A percentile compares a stretch with the other conserved stretches of the same genome.
Evolutionary conservation across 306 rosid species (phyloP).

Genomic region (Cicer bijugum): DNA sequence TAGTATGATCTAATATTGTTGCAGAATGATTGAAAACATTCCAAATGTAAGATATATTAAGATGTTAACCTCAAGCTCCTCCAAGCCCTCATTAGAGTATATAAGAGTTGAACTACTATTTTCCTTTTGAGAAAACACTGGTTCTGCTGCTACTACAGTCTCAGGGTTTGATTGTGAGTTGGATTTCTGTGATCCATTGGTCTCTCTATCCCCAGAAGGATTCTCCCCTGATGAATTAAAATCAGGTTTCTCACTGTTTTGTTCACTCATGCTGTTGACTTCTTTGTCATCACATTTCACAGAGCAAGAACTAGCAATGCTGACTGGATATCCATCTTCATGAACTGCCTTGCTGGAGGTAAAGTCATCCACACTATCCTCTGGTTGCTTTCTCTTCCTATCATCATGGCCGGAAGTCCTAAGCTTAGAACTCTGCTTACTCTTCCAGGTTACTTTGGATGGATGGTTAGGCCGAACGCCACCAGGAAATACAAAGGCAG

Average conservation of each 20-base stretch:
- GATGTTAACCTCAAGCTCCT: conserved; percentile 86
- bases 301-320: conserved; percentile 53
- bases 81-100: conserved; percentile 56
- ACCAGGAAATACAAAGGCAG: conserved; percentile 79
- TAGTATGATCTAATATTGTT: background rate
- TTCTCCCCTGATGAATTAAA: conserved; percentile 51
- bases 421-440: too few relatives aligned
- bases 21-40: conserved; percentile 29
- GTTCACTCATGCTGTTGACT: conserved; percentile 46
- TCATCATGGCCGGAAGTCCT: too few relatives aligned
- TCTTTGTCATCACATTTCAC: conserved; percentile 46
- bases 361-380: too few relatives aligned
- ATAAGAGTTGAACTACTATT: conserved; percentile 49
- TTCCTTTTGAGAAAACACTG: conserved; percentile 47
- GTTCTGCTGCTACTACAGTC: conserved; percentile 43
- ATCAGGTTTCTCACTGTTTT: conserved; percentile 51
- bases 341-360: conserved; percentile 48
- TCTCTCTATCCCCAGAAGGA: conserved; percentile 52
- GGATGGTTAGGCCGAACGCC: conserved; percentile 69
- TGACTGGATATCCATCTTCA: conserved; percentile 54
- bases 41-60: conserved; percentile 34
- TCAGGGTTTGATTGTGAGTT: conserved; percentile 45
- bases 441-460: conserved; percentile 52
- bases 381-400: too few relatives aligned
- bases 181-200: conserved; percentile 49